Base-by-base conservation (phyloP, 2,329 filamentous ascomycete genomes). In the Spiromastix sp. region DNA sequence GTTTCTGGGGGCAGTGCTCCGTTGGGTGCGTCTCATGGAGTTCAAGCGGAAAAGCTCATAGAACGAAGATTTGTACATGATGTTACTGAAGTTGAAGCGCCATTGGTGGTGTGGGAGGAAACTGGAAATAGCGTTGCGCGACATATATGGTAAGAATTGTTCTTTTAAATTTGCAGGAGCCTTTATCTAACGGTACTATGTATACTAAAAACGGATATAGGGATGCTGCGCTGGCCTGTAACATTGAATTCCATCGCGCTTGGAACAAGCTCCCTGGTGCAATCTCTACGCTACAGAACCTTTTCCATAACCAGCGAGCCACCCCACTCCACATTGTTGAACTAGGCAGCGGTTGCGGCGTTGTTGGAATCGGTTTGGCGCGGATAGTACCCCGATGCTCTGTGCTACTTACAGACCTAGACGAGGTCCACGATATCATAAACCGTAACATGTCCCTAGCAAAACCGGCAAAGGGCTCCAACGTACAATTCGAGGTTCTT, bases 91-190 rank as follows among this genome's bases (percentile, higher is more conserved):
- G 32, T 34, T 20, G 37, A 33, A 16, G 24, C 39, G 11, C 32
- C 50, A 4, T 46, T 77, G 7, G 55, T 56, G 21, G 70, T 83
- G 29, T 77, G 72, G 63, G 79, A 84, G 51, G 79, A 83, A 48
- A 80, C 76, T 0, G 78, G 79, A 3, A 79, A 84, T 48, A 81
- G 76, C 51, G 83, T 84, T 48, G 79, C 79, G 4, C 64, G 77
- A 27, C 79, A 84, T 59, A 66, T 83, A 32, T 84, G 79, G 79
- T 79, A 64, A 51, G 57, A 36, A 28, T 25, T 13, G 9, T n/a
- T n/a, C n/a, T n/a, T n/a, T n/a, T n/a, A n/a, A n/a, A n/a, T n/a
- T n/a, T n/a, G n/a, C n/a, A n/a, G n/a, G n/a, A n/a, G n/a, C n/a
- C n/a, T n/a, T n/a, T n/a, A n/a, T n/a, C n/a, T n/a, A n/a, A n/a